A percentile compares a stretch with the other conserved stretches of the same genome.
Evolutionary conservation across 2,329 filamentous ascomycete species (phyloP).

Genomic region (Aspergillus versicolor): DNA sequence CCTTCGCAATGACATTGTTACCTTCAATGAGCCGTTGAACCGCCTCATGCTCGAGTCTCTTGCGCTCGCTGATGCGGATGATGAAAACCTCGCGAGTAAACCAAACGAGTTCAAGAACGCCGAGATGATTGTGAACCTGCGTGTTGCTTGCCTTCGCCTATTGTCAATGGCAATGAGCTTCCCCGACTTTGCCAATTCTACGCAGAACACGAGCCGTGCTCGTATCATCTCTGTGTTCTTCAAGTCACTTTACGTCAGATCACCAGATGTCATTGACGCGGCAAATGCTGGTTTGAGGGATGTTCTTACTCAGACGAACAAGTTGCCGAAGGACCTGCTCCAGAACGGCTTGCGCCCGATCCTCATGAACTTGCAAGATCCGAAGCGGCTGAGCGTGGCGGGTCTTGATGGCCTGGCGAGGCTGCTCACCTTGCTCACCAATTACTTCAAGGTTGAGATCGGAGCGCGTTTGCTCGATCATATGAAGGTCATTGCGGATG

Average conservation of each 20-base stretch:
- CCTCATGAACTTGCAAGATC: slow-evolving; percentile 93
- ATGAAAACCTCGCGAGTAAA: slow-evolving; percentile 89
- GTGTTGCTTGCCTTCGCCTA: slow-evolving; percentile 90
- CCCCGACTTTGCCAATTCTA: slow-evolving; percentile 80
- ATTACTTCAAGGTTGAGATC: slow-evolving; percentile 99
- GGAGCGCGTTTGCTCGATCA: slow-evolving; percentile 90
- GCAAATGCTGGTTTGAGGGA: slow-evolving; percentile 87
- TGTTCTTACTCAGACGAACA: slow-evolving; percentile 83
- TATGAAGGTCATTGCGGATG: slow-evolving; percentile 84
- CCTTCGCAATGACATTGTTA: slow-evolving; percentile 82
- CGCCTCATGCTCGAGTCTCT: slow-evolving; percentile 89
- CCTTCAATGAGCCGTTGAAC: slow-evolving; percentile 89
- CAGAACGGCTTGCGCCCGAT: slow-evolving; percentile 93
- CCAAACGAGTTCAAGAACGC: slow-evolving; percentile 93
- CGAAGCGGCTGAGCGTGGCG: slow-evolving; percentile 82
- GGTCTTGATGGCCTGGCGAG: slow-evolving; percentile 89
- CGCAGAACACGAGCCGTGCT: slow-evolving; percentile 61
- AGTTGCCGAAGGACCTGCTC: slow-evolving; percentile 90
- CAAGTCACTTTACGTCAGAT: slow-evolving; percentile 93
- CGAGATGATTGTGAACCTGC: slow-evolving; percentile 84
- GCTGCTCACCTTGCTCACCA: slow-evolving; percentile 85
- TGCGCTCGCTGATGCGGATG: slow-evolving; percentile 88
- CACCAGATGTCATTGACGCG: slow-evolving; percentile 86
- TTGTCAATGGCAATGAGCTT: slow-evolving; percentile 91
- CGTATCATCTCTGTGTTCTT: slow-evolving; percentile 94